Percentiles rank a stretch among this genome's conserved stretches.
Evolutionary conservation across 2,329 filamentous ascomycete species (phyloP).

Genomic region (Aspergillaceae sp.): DNA sequence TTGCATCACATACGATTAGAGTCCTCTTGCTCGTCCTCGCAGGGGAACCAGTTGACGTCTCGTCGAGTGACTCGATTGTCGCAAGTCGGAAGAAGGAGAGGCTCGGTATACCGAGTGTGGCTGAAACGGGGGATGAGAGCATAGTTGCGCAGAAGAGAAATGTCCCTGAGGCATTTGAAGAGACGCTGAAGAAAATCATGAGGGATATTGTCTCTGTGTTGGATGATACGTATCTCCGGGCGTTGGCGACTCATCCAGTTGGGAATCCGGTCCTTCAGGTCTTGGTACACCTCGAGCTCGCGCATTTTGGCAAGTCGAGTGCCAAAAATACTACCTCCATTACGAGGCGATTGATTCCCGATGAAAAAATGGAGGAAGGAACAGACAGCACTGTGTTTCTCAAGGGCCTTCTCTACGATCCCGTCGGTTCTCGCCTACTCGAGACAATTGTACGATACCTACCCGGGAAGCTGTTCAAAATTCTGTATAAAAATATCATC

Average conservation of each 20-base stretch:
- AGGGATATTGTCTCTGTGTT: slow-evolving; percentile 64
- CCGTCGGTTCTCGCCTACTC: slow-evolving; percentile 79
- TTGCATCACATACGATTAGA: slow-evolving; percentile 83
- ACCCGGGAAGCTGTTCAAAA: slow-evolving; percentile 85
- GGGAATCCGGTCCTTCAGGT: slow-evolving; percentile 92
- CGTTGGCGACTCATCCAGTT: slow-evolving; percentile 78
- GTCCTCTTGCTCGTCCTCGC: slow-evolving; percentile 79
- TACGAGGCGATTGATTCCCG: slow-evolving; percentile 69
- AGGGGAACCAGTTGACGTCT: slow-evolving; percentile 66
- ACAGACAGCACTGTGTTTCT: slow-evolving; percentile 71
- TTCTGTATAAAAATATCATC: slow-evolving; percentile 71
- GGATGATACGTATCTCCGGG: slow-evolving; percentile 69
- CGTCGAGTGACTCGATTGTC: slow-evolving; percentile 62
- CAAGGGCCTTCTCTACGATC: slow-evolving; percentile 78
- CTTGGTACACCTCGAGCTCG: slow-evolving; percentile 76
- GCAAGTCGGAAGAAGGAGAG: slow-evolving; percentile 92
- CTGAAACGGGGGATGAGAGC: slow-evolving; percentile 42
- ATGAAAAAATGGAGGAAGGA: slow-evolving; percentile 64
- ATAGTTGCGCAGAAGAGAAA: slow-evolving; percentile 40
- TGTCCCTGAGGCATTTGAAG: slow-evolving; percentile 70
- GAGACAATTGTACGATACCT: slow-evolving; percentile 75
- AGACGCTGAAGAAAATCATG: slow-evolving; percentile 74
- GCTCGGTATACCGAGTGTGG: slow-evolving; percentile 50
- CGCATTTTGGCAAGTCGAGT: slow-evolving; percentile 59
- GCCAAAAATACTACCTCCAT: slow-evolving; percentile 59